Evolutionary conservation across 305 asterid genomes (phyloP).

Genomic region (Coffea humblotiana): DNA sequence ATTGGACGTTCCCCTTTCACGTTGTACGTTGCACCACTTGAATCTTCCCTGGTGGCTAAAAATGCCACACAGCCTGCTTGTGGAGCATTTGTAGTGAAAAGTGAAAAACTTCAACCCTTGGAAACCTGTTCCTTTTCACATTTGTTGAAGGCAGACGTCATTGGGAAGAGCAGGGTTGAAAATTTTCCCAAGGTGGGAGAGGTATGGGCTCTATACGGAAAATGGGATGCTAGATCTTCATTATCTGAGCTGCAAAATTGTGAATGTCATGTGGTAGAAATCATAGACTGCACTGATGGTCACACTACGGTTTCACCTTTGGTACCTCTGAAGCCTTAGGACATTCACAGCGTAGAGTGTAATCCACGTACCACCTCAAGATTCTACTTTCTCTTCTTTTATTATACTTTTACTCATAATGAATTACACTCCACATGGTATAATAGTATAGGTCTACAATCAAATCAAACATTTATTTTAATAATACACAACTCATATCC

Average conservation of each 20-base stretch:
- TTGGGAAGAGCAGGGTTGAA: slow-evolving; percentile 6
- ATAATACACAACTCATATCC: too few relatives aligned
- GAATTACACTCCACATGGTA: too few relatives aligned
- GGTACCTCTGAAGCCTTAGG: slow-evolving; percentile 12
- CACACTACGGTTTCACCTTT: slow-evolving; percentile 21
- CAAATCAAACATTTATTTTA: too few relatives aligned
- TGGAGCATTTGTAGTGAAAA: slow-evolving; percentile 19
- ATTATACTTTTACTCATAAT: too few relatives aligned
- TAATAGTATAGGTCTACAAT: too few relatives aligned
- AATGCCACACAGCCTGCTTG: slow-evolving; percentile 14
- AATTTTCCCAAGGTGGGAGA: slow-evolving; percentile 29
- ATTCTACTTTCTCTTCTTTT: too few relatives aligned
- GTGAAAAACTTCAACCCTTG: slow-evolving; percentile 1
- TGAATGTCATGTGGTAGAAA: slow-evolving; percentile 28
- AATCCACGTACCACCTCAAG: too few relatives aligned
- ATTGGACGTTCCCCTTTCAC: slow-evolving; percentile 18
- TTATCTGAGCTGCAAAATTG: slow-evolving; percentile 14
- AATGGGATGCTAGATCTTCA: slow-evolving; percentile 13
- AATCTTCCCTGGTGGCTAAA: slow-evolving; percentile 5
- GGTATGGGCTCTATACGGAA: slow-evolving; percentile 32
- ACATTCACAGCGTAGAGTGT: too few relatives aligned
- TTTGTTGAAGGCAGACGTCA: slow-evolving; percentile 13
- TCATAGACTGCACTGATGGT: slow-evolving; percentile 2
- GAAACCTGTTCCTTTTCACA: slow-evolving; percentile 27
- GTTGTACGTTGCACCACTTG: slow-evolving; percentile 22